These are phyloP conservation scores for Misopates orontium DNA, from an alignment of 257 asterid species.

Conservation along the genomic window DNA sequence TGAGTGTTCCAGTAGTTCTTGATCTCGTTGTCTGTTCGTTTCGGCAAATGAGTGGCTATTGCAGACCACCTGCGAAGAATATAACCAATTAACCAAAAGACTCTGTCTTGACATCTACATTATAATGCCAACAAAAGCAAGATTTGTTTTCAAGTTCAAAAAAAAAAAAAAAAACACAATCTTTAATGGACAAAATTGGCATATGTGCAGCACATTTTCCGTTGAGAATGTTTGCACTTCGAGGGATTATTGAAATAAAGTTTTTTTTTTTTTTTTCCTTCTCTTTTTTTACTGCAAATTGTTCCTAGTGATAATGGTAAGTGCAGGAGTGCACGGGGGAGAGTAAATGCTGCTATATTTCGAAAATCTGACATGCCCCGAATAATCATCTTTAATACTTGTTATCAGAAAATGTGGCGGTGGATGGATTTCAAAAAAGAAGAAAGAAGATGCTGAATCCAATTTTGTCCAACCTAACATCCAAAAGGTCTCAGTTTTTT, in stretches of 20 bases:
- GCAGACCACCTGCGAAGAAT: conserved; percentile 78
- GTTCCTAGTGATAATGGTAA: background rate
- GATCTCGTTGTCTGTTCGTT: conserved; percentile 84
- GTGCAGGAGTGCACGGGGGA: background rate
- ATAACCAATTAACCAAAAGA: background rate
- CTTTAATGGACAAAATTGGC: no score
- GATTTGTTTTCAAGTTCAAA: no score
- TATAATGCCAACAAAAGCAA: no score
- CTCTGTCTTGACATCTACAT: no score
- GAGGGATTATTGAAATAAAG: no score
- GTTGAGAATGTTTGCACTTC: background rate
- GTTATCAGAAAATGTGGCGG: no score
- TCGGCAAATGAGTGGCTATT: conserved; percentile 82
- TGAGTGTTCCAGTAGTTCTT: conserved; percentile 93
- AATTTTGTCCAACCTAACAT: no score
- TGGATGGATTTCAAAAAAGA: no score
- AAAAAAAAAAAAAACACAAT: no score
- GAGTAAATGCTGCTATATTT: conserved; percentile 15
- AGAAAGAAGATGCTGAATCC: background rate
- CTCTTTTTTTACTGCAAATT: background rate
- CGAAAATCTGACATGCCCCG: conserved; percentile 1
- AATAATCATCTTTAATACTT: background rate
- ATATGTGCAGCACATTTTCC: background rate
- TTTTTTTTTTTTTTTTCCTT: background rate
- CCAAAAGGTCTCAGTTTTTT: background rate